These are phyloP conservation scores for Colletotrichum sublineola DNA, from an alignment of 2,329 filamentous ascomycete species.

Conservation along the genomic window DNA sequence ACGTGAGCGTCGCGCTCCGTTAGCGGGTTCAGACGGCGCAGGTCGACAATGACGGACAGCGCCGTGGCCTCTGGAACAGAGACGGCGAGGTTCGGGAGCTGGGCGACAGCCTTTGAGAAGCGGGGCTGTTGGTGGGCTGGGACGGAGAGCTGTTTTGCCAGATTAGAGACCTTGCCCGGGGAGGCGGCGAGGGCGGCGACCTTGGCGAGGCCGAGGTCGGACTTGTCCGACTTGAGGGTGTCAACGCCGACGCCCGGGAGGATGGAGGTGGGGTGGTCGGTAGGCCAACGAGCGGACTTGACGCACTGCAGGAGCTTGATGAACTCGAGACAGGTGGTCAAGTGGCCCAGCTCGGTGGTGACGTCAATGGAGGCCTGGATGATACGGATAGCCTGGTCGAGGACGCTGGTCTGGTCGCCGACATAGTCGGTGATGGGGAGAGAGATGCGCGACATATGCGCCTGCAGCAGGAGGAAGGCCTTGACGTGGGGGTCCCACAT, in stretches of 20 bases:
- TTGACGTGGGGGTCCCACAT: conserved; percentile 99
- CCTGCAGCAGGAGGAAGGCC: conserved; percentile 91
- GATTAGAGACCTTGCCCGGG: conserved; percentile 53
- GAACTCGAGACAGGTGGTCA: conserved; percentile 84
- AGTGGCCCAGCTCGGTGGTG: conserved; percentile 87
- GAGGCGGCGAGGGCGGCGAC: conserved; percentile 53
- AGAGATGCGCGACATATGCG: conserved; percentile 92
- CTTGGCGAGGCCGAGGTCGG: conserved; percentile 56
- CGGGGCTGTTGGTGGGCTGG: conserved; percentile 57
- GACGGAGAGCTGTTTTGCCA: conserved; percentile 67
- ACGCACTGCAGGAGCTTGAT: conserved; percentile 89
- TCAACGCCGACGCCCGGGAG: conserved; percentile 76
- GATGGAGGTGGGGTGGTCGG: conserved; percentile 82
- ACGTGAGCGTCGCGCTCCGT: conserved; percentile 78
- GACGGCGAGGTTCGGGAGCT: conserved; percentile 78
- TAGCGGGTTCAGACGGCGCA: conserved; percentile 77
- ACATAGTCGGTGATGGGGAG: conserved; percentile 98
- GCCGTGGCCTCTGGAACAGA: conserved; percentile 72
- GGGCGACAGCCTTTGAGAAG: conserved; percentile 71
- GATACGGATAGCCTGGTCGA: conserved; percentile 97
- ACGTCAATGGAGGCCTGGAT: conserved; percentile 96
- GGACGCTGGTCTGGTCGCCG: conserved; percentile 88
- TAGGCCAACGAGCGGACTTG: conserved; percentile 93
- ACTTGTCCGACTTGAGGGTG: conserved; percentile 55
- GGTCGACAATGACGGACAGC: conserved; percentile 70